Base-by-base conservation (phyloP, 1,284 basidiomycete genomes). In the Leccinum pallidistipes region DNA sequence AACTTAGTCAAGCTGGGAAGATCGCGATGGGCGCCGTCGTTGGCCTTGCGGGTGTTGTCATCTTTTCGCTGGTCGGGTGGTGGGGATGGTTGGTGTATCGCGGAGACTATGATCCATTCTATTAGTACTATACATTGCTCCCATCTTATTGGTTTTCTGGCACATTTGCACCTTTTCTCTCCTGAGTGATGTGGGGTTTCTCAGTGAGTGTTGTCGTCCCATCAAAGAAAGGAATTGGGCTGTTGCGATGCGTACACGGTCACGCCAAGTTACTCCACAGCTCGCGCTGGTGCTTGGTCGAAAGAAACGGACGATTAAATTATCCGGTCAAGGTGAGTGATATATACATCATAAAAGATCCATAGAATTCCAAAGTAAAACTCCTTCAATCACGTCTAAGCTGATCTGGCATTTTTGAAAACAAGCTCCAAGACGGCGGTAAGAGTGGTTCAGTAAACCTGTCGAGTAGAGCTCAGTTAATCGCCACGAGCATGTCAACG, bases 11-110 rank as follows among this genome's bases (percentile, higher is more conserved):
- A 59, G 83, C 80, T 32, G 88, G 78, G 11, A 86, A 85, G 69
- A 88, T 94, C 62, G 92, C 86, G 0, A 80, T 96, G 68, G 92
- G 83, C 3, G 83, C 89, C 24, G 73, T 88, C 5, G 72, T 95
- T 29, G 80, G 83, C 14, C 79, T 89, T 11, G 81, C 88, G 8
- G 86, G 90, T 12, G 64, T 89, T 21, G 63, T 83, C 9, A 78
- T 90, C 24, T 68, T 84, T 18, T 83, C 77, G 0, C 72, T 84
- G 24, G 69, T 80, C 8, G 74, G 73, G 1, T 86, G 81, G 75
- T 76, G 72, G 72, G 74, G 72, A 0, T 71, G 73, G 73, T 36
- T 75, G 29, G 57, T 74, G n/a, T 74, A 61, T 63, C 72, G 67
- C 18, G 61, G 71, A 3, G 56, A 58, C 38, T 75, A 75, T 27